phyloP scores from a whole-genome alignment of 345 rosid genomes.

The Gossypium rotundifolium region DNA sequence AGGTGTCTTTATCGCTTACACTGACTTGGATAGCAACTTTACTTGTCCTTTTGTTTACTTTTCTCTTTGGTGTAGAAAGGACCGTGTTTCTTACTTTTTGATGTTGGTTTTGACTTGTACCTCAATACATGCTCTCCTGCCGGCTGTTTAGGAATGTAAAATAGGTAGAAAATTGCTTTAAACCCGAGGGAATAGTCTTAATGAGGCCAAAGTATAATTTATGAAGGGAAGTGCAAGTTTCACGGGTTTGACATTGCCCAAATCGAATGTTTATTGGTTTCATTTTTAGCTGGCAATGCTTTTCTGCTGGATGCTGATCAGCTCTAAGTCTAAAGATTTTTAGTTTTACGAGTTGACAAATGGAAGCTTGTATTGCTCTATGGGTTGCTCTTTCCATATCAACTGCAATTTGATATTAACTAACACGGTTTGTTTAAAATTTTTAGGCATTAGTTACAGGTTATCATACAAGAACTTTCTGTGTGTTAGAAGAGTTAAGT shows the following conservation, averaged over 20 bases:
- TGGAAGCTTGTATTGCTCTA: not conserved
- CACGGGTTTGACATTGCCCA: not conserved
- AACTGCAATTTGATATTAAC: not conserved
- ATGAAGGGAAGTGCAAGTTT: not conserved
- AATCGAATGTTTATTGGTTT: not conserved
- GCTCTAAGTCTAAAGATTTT: not conserved
- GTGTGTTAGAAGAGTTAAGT: not conserved
- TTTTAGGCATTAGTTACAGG: not conserved
- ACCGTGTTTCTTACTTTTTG: not conserved
- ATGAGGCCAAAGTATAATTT: not conserved
- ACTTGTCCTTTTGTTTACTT: conserved; percentile 4
- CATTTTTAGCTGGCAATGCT: not conserved
- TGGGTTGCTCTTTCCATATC: not conserved
- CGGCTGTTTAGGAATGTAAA: not conserved
- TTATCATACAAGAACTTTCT: not conserved
- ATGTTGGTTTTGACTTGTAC: not conserved
- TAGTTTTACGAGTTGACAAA: not conserved
- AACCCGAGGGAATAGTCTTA: not conserved
- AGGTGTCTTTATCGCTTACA: not conserved
- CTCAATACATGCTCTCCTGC: not conserved
- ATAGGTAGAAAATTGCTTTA: not conserved
- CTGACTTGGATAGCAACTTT: not conserved
- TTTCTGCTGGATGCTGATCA: not conserved
- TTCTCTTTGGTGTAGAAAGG: not conserved
- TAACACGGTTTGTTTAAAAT: not conserved